Conservation (phyloP, 306 rosid genomes). For the Malus sieversii region DNA sequence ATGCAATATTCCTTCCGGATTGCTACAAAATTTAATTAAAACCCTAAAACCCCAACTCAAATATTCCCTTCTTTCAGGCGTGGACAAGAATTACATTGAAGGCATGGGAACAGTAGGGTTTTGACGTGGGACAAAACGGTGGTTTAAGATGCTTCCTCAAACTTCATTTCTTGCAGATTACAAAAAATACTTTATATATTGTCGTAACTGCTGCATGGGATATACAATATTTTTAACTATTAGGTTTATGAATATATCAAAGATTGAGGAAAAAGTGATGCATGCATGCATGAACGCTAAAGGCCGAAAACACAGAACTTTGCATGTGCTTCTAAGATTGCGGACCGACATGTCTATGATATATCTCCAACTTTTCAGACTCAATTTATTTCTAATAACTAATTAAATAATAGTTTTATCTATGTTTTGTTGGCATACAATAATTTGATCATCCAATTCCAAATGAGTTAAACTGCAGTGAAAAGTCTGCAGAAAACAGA, state of each 20-base stretch:
- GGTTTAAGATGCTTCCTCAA: slow-evolving; percentile 5
- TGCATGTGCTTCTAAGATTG: slow-evolving; percentile 26
- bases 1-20: background rate
- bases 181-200: no score
- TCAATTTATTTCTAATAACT: background rate
- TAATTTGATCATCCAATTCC: background rate
- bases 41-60: background rate
- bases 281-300: slow-evolving; percentile 1
- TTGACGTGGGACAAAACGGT: background rate
- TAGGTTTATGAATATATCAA: background rate
- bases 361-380: slow-evolving; percentile 3
- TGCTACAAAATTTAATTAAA: background rate
- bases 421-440: background rate
- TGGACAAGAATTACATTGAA: slow-evolving; percentile 9
- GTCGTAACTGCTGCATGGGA: background rate
- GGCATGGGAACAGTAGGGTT: slow-evolving; percentile 4
- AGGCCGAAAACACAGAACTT: background rate
- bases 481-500: background rate
- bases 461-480: background rate
- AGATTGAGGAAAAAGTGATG: slow-evolving; percentile 3
- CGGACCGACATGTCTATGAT: slow-evolving; percentile 6
- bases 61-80: slow-evolving; percentile 1
- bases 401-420: background rate
- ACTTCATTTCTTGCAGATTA: background rate
- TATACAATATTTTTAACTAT: background rate